A percentile compares a stretch with the other conserved stretches of the same genome.
Conservation (phyloP, 352 stramenopile species). For the Pythium phragmiticola region DNA sequence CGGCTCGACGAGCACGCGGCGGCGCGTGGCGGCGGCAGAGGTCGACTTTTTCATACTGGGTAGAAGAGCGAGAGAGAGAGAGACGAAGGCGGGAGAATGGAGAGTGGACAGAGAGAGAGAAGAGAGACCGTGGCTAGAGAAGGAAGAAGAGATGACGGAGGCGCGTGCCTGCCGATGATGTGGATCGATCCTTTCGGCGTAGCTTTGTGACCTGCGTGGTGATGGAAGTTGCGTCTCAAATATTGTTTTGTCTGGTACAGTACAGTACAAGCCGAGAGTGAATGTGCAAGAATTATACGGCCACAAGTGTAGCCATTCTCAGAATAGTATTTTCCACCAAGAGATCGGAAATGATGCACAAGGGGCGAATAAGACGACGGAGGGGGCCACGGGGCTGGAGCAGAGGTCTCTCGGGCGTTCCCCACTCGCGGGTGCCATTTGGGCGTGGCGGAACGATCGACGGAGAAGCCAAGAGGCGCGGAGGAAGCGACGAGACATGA, state of each 20-base stretch:
- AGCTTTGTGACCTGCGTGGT: constrained; percentile 19
- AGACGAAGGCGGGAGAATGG: not conserved
- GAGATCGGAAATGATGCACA: not conserved
- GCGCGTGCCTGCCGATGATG: constrained; percentile 16
- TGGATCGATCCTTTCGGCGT: not conserved
- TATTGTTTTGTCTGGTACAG: constrained; percentile 16
- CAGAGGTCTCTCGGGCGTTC: not conserved
- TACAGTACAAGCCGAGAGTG: not conserved
- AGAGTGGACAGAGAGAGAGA: not conserved
- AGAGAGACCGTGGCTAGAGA: not conserved
- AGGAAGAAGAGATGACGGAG: constrained; percentile 14
- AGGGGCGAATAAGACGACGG: not conserved
- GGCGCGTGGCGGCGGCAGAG: not conserved
- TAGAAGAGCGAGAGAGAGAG: not conserved
- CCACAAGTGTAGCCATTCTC: constrained; percentile 22
- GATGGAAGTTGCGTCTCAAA: constrained; percentile 1
- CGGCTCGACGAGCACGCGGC: constrained; percentile 19
- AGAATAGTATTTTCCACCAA: constrained; percentile 9
- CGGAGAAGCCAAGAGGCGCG: not conserved
- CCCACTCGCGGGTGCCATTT: not conserved
- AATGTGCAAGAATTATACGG: constrained; percentile 7
- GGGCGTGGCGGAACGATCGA: not conserved
- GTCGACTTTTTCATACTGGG: constrained; percentile 13
- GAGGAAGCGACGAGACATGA: constrained; percentile 7
- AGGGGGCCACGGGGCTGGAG: not conserved